Evolutionary conservation across 495 filamentous ascomycete genomes (phyloP).

Genomic region (Penicillium nucicola): DNA sequence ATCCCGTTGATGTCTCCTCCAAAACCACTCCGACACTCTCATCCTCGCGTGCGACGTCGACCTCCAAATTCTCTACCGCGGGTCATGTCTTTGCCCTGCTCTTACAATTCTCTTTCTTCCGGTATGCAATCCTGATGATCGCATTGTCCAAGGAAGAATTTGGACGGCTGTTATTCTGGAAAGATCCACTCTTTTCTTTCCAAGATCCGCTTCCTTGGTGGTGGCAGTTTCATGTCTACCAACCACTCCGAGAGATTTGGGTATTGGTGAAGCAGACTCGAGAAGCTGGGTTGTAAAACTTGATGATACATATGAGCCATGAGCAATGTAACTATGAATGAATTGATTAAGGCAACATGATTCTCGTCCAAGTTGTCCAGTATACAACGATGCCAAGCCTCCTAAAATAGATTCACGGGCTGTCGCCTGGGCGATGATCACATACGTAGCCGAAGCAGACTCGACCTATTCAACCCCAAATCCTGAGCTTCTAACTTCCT

Average conservation of each 20-base stretch:
- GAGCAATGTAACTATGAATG: constrained; percentile 8
- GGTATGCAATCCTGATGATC: constrained; percentile 5
- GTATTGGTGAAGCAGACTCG: constrained; percentile 22
- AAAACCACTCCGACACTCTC: constrained; percentile 12
- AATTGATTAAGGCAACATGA: too few relatives aligned
- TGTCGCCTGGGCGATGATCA: constrained; percentile 28
- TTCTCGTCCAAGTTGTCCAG: too few relatives aligned
- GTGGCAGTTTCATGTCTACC: constrained; percentile 43
- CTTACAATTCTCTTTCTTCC: constrained; percentile 9
- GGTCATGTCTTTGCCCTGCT: neutral
- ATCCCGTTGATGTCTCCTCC: constrained; percentile 7
- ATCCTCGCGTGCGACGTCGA: neutral
- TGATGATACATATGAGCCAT: neutral
- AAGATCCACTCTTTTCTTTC: constrained; percentile 29
- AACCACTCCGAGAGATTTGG: constrained; percentile 32
- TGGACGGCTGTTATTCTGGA: constrained; percentile 30
- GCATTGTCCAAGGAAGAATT: constrained; percentile 7
- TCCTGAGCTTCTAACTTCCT: too few relatives aligned
- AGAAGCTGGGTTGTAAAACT: constrained; percentile 8
- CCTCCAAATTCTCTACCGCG: neutral
- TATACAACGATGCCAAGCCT: constrained; percentile 13
- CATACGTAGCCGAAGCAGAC: neutral
- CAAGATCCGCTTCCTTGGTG: constrained; percentile 45
- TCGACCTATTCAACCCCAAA: too few relatives aligned
- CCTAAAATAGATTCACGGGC: constrained; percentile 28